These are phyloP conservation scores for Pisolithus microcarpus DNA, from an alignment of 768 basidiomycete genomes.

Conservation along the genomic window DNA sequence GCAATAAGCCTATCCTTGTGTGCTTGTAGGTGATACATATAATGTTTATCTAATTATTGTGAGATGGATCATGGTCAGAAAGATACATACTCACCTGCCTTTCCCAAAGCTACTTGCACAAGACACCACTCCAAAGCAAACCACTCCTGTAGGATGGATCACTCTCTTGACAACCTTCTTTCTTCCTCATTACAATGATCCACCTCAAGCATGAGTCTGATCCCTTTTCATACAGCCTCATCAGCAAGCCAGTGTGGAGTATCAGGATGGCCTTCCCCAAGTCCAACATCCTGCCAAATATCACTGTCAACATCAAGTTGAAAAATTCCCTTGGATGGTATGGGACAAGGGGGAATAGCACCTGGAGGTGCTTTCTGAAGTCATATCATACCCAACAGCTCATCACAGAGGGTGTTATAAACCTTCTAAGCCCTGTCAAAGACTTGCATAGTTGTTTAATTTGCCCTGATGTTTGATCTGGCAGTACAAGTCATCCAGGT, in stretches of 20 bases:
- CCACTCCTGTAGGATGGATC: no score
- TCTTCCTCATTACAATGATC: no score
- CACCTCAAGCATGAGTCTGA: no score
- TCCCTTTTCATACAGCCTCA: no score
- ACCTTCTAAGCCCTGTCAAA: no score
- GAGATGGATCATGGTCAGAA: background rate
- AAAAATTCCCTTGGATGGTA: constrained; percentile 20
- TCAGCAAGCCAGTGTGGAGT: constrained; percentile 7
- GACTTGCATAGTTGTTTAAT: no score
- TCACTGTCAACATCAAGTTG: constrained; percentile 26
- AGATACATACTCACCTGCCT: background rate
- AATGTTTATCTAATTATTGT: background rate
- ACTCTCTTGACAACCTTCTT: no score
- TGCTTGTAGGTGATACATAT: background rate
- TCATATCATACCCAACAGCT: constrained; percentile 15
- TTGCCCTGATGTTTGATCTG: no score
- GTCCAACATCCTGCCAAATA: constrained; percentile 29
- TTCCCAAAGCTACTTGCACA: background rate
- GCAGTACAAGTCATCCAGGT: no score
- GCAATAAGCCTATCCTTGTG: background rate
- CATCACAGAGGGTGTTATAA: constrained; percentile 24
- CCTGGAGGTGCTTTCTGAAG: constrained; percentile 16
- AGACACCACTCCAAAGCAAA: no score
- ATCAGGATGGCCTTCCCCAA: constrained; percentile 16
- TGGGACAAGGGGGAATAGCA: constrained; percentile 17